Base-by-base conservation (phyloP, 306 rosid genomes). In the Canavalia ensiformis region DNA sequence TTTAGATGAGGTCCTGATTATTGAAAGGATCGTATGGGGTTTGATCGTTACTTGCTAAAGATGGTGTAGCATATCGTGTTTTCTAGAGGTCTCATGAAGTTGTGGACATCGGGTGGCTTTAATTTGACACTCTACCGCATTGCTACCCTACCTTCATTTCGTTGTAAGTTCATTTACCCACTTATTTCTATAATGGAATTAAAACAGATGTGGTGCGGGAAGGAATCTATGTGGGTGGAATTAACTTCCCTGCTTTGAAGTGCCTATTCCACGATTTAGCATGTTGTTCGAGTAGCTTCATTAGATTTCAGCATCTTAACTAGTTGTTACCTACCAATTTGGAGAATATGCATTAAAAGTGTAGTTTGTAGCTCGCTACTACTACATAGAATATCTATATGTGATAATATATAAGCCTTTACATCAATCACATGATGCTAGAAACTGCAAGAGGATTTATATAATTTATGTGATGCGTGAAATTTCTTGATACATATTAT, bases 51-150 rank as follows among this genome's bases (percentile, higher is more conserved):
- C n/a, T n/a, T n/a, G 97, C 97, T 73, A 95, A 94, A 71, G 97
- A 91, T 44, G 97, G 97, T 62, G 98, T 95, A 58, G 97, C 97
- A 42, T 95, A 95, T 67, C 97, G 95, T 72, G 97, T 92, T 50
- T 50, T 88, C 97, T 54, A 89, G 97, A 75, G 98, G 86, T 78
- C 97, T 77, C 98, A 95, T 76, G 97, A 91, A 95, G 92, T 29
- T 91, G 97, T 71, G 97, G 98, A 64, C 97, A 91, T 41, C 88
- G 90, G 98, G 98, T 95, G 58, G 58, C 67, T 78, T 78, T 10
- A 62, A n/a, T 60, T 54, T 33, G 74, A 49, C 33, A 18, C 25
- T 79, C 74, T 51, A 47, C 65, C 49, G 64, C 64, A 28, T 54
- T 34, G 31, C 56, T 18, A 18, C 25, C 8, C 8, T 8, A 34